A percentile compares a stretch with the other conserved stretches of the same genome.
Conservation (phyloP, 2,329 filamentous ascomycete genomes). For the Fusarium annulatum region DNA sequence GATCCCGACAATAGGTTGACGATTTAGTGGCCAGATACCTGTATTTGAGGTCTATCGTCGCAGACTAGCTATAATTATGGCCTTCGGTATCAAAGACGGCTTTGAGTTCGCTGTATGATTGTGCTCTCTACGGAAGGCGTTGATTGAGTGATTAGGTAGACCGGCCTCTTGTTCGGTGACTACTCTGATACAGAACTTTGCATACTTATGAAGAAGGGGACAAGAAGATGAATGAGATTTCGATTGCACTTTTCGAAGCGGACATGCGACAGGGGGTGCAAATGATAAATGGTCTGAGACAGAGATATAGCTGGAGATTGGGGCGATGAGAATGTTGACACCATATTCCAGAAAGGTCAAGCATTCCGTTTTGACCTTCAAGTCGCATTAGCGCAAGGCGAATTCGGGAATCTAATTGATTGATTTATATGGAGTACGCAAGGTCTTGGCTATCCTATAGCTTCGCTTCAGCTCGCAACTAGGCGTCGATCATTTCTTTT, state of each 20-base stretch:
- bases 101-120: not conserved
- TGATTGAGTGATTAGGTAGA: not conserved
- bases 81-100: not conserved
- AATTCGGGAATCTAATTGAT: too few species aligned
- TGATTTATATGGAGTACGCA: not conserved
- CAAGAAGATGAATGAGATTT: not conserved
- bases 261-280: not conserved
- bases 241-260: not conserved
- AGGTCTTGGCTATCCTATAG: not conserved
- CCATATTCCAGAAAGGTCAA: not conserved
- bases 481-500: not conserved
- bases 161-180: not conserved
- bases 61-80: not conserved
- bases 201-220: not conserved
- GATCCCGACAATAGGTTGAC: accelerated
- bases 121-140: not conserved
- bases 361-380: not conserved
- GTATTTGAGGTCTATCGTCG: not conserved
- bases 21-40: not conserved
- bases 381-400: too few species aligned
- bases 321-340: not conserved
- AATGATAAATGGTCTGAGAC: not conserved
- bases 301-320: not conserved
- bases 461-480: not conserved
- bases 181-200: not conserved